Base-by-base conservation (phyloP, 1,284 basidiomycete species). In the Cerioporus squamosus region DNA sequence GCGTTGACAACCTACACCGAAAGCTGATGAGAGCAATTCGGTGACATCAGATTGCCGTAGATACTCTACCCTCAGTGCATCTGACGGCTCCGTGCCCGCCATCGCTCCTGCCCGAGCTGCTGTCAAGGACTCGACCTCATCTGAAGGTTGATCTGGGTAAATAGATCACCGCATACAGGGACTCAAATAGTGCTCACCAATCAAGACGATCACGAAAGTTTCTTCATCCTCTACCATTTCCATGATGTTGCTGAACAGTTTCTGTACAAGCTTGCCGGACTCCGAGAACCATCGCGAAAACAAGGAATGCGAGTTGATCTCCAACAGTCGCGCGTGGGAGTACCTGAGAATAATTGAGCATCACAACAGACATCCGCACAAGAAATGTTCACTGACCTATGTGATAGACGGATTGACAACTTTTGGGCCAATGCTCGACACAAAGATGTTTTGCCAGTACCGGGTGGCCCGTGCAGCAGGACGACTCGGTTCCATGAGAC, bases 221-320 rank as follows among this genome's bases (percentile, higher is more conserved):
- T 90, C 86, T 59, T 95, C 91, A 67, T 98, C 95, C 52, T 96
- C 94, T 0, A 86, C 84, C 76, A 98, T 84, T 65, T 96, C 94
- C 48, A 84, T 91, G 47, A 99, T 94, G 57, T 86, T 91, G 49
- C 84, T 86, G 71, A 99, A 99, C 17, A 99, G 80, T 55, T 91
- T 86, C 70, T 99, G 96, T 0, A 99, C 97, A 15, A 99, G 87
- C 75, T 99, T 99, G 26, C 97, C 97, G 0, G 94, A 97, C 72
- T 99, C 97, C 1, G 95, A 97, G 76, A 99, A 99, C 95, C 95
- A 97, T 64, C 94, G 91, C 7, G 93, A 95, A 72, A 98, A 97
- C 6, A 97, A 80, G 1, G 95, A 97, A 75, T 98, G 95, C 0
- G 95, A 95, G 70, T 99, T 99, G 73, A 99, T 98, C 74, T 99